Base-by-base conservation (phyloP, 2,329 filamentous ascomycete genomes). In the Fusarium begoniae region DNA sequence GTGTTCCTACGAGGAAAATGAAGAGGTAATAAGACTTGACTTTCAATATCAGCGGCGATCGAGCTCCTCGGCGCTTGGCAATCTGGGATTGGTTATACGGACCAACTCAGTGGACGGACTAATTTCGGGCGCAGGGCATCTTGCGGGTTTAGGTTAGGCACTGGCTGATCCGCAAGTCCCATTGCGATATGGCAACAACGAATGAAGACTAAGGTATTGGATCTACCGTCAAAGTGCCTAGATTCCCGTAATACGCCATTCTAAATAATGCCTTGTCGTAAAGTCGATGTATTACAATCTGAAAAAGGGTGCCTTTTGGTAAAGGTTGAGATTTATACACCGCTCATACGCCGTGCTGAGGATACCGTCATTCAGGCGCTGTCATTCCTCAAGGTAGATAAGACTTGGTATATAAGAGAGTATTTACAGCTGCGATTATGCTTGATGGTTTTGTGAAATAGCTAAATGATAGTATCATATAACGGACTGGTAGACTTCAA, bases 201-300 rank as follows among this genome's bases (percentile, higher is more conserved):
- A 48, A 12, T 48, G 13, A 15, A 48, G 26, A 48, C 9, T 15
- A 11, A 11, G 4, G 9, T 30, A 22, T 30, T 22, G 3, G 4
- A 48, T 22, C 26, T 48, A 15, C 6, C 6, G 13, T 20, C 6
- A 11, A 15, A 47, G 18, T 8, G 12, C 10, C 18, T 47, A 26
- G 15, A 5, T 7, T n/a, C 8, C 12, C 20, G 8, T n/a, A 14
- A 41, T 14, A 5, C 0, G 20, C 3, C 3, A 14, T 14, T 8
- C 7, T 14, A 13, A n/a, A n/a, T 8, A 9, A 41, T 38, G 9
- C 9, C 30, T 38, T 9, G 9, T 38, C 10, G 17, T 38, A 18
- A 20, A 38, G 17, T 38, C 9, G 37, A 5, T 38, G 37, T 20
- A 38, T 38, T 11, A 17, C 17, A 10, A 20, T 38, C 17, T 38